These are phyloP conservation scores for Trichoderma sp. DNA, from an alignment of 2,329 filamentous ascomycete species.

Conservation along the genomic window DNA sequence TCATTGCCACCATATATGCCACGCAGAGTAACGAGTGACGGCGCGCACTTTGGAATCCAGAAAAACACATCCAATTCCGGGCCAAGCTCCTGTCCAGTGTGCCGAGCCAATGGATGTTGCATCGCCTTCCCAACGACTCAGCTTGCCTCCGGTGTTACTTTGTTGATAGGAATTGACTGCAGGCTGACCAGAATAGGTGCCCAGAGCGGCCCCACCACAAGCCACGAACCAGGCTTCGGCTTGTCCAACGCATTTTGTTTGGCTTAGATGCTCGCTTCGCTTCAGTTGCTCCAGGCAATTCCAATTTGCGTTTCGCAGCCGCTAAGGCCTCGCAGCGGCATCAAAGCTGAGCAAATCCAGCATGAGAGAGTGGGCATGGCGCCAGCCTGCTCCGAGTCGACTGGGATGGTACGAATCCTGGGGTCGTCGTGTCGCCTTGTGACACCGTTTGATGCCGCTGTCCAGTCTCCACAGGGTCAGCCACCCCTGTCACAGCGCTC, in stretches of 20 bases:
- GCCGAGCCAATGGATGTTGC: constrained; percentile 3
- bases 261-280: constrained; percentile 2
- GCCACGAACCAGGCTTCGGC: constrained; percentile 19
- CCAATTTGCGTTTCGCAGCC: constrained; percentile 10
- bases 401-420: constrained; percentile 19
- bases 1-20: neutral
- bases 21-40: neutral
- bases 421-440: constrained; percentile 23
- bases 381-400: constrained; percentile 7
- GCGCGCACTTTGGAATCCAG: neutral
- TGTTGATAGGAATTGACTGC: constrained; percentile 14
- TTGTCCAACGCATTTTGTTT: constrained; percentile 13
- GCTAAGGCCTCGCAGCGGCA: constrained; percentile 1
- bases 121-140: neutral
- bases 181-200: constrained; percentile 21
- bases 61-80: neutral
- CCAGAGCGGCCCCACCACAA: constrained; percentile 24
- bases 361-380: constrained; percentile 3
- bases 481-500: constrained; percentile 24
- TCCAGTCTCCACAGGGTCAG: constrained; percentile 23
- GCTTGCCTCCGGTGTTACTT: constrained; percentile 19
- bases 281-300: neutral
- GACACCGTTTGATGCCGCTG: constrained; percentile 25
- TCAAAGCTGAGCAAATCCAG: constrained; percentile 13
- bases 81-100: neutral